Evolutionary conservation across 371 early-diverging fungal species (phyloP), one percentile per base, ranked within the genome.

Genomic region (Apophysomyces variabilis): DNA sequence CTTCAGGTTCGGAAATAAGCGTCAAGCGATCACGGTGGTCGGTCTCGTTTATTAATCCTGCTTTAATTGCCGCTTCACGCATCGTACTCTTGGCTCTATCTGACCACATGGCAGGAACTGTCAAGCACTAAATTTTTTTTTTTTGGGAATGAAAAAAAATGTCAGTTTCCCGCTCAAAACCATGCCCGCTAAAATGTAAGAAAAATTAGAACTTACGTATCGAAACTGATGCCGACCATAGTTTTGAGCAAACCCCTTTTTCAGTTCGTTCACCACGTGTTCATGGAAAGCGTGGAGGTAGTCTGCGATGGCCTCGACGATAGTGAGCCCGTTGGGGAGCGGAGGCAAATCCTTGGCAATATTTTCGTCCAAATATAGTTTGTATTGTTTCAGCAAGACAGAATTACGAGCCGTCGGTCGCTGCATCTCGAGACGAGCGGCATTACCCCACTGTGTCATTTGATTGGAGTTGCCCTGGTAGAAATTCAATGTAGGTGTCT

Each of bases 361-460:
- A 60, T 85, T 79, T 62, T 83, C 76, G 64, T 85, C 85, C 46
- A 85, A 69, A 72, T 83, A 83, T 26, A 85, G 61, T 67, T 85
- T 85, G 70, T 81, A 85, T 59, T 83, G 81, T 67, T 85, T 83
- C 35, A 85, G 61, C 1, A 85, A 72, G 7, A 81, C 83, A 7
- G 80, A 70, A 59, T 77, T 78, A 54, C 80, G 77, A n/a, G 72
- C 68, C 12, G 79, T 71, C 11, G 85, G 85, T 14, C 79, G 82
- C 45, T 78, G 70, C 80, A 83, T 81, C 43, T 78, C 83, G 1
- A 81, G 68, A 63, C 83, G 79, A 61, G 85, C 85, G 38, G 83
- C 85, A 61, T 82, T 83, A 32, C 85, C 85, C 85, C 85, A 85
- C n/a, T 86, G 84, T 43, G 79, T 78, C 83, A 87, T 69, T 65